Base-by-base conservation (phyloP, 1,284 basidiomycete species). In the Leucocoprinus gongylophorus region DNA sequence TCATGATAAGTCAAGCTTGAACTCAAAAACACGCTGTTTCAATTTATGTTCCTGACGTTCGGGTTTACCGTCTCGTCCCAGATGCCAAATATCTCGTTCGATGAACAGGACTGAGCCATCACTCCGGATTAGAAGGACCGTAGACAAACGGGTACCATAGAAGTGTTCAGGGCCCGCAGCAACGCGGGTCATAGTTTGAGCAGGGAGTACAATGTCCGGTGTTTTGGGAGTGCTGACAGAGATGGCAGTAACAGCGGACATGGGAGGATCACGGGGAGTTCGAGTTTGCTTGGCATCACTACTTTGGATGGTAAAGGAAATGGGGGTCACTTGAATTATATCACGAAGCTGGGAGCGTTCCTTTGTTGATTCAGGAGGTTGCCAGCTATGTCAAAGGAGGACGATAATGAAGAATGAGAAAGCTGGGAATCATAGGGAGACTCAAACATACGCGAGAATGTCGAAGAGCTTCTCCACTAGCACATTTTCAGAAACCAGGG, bases 91-190 rank as follows among this genome's bases (percentile, higher is more conserved):
- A 62, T 91, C 86, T 51, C 85, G 69, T 63, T 91, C 88, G 46
- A 84, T 70, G 61, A 88, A 90, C 13, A 78, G 54, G 10, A 78
- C 84, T 33, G 72, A 64, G 40, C 87, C 83, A 54, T 75, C 74
- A 56, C 75, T 74, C 51, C 74, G 70, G 33, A 91, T 72, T 54
- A 91, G 74, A 39, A 91, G 64, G 43, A 88, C 78, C 6, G 83
- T 89, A 50, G 88, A 79, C 43, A 86, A 66, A 12, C 88, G 82
- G 32, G 88, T 91, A 43, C 78, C 87, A 61, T 88, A 88, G 26
- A 48, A 48, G 29, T 38, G 5, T 20, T 53, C 23, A 18, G 18
- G 48, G 17, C 46, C 33, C 8, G 46, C 26, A 21, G 51, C 21
- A 13, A 33, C 21, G 9, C 17, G 15, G n/a, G 21, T 15, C 1